Base-by-base conservation (phyloP, 306 rosid genomes). In the Fragaria ananassa region DNA sequence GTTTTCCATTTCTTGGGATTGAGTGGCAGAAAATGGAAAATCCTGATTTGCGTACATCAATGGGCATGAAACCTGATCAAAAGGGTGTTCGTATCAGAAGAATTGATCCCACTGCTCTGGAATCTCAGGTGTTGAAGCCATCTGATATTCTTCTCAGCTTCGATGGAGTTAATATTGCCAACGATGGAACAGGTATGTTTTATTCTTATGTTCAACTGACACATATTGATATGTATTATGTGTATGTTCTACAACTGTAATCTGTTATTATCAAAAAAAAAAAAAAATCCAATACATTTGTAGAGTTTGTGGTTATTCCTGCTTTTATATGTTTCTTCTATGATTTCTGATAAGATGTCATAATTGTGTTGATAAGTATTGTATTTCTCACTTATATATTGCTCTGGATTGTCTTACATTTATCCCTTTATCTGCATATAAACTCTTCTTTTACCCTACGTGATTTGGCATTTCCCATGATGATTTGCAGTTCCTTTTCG, bases 11-110 rank as follows among this genome's bases (percentile, higher is more conserved):
- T 82, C 99, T 96, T 66, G 94, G 96, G 70, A 84, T 96, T 77
- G 98, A 96, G 89, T 96, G 99, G 97, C 99, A 96, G 89, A 96
- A 96, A 81, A 92, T 92, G 97, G 98, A 92, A 88, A 96, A 96
- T 85, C 99, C 98, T 74, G 98, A 96, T 84, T 86, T 96, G 74
- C 86, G 98, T 51, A 79, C 53, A 81, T 79, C 97, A 70, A 85
- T 81, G 88, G 97, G 97, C 67, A 89, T 96, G 99, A 85, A 47
- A 82, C 77, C 90, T 77, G 88, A 96, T 80, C 97, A 96, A 79
- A 96, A 96, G 82, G 99, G 99, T 79, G 99, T 96, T 64, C 98
- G 98, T 41, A 88, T 92, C 34, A 91, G 93, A 89, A 89, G 97
- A 86, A 86, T 96, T 74, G 99, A 96, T 76, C 98, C 98, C 60